Conservation (phyloP, 345 rosid genomes). For the Rhodamnia argentea region DNA sequence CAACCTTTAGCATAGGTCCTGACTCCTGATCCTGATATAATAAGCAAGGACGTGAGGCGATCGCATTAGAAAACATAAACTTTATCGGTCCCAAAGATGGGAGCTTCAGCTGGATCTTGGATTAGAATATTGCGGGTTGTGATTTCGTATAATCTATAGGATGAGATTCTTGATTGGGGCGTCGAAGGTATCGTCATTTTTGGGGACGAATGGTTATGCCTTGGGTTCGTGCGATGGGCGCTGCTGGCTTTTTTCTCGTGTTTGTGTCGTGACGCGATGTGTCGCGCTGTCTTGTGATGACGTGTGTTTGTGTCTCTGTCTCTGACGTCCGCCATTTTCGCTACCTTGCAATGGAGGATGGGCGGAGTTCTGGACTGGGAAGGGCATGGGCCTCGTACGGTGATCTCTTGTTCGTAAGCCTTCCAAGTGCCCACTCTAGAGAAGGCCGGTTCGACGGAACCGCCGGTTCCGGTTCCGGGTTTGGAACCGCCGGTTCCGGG, state of each 20-base stretch:
- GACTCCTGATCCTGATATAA: background rate
- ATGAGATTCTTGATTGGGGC: background rate
- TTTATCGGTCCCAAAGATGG: background rate
- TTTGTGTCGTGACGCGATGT: background rate
- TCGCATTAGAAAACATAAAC: background rate
- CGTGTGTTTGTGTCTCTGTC: background rate
- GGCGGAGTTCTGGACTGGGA: background rate
- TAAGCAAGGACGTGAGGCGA: background rate
- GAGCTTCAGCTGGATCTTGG: background rate
- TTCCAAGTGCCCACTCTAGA: no score
- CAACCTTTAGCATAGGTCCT: background rate
- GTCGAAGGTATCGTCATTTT: background rate
- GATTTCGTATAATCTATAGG: background rate
- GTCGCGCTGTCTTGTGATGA: background rate
- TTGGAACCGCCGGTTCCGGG: no score
- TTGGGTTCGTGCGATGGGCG: background rate
- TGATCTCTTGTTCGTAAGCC: background rate
- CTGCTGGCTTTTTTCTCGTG: background rate
- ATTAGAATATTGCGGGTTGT: background rate
- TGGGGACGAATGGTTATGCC: background rate
- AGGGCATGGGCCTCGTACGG: background rate
- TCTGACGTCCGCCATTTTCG: background rate
- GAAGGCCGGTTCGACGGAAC: no score
- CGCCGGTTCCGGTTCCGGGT: no score
- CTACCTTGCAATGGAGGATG: background rate